Percentiles rank a stretch among this genome's conserved stretches.
Conservation (phyloP, 2,329 filamentous ascomycete genomes). For the Calonectria pseudoreteaudii region DNA sequence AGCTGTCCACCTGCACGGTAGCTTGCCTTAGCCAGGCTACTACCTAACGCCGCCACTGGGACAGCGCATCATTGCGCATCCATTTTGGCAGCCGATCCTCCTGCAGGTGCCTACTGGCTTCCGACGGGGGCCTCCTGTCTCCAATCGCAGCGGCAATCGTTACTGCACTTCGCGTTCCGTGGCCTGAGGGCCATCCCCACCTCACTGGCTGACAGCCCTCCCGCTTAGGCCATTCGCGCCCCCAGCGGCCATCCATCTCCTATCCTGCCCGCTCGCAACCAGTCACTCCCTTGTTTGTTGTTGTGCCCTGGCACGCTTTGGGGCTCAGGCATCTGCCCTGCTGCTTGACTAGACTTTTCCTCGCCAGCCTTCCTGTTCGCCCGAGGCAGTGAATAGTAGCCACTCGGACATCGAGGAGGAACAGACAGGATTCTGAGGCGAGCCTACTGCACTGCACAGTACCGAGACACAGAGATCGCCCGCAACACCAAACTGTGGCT, state of each 20-base stretch:
- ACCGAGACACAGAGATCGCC: conserved; percentile 10
- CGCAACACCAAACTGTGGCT: conserved; percentile 11
- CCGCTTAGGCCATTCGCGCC: conserved; percentile 27
- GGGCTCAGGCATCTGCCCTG: conserved; percentile 21
- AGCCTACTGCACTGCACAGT: conserved; percentile 7
- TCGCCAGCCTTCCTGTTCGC: conserved; percentile 1
- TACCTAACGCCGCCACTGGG: conserved; percentile 24
- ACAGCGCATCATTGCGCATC: conserved; percentile 26
- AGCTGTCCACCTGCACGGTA: conserved; percentile 18
- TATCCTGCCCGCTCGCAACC: conserved; percentile 34
- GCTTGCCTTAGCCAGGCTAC: conserved; percentile 24
- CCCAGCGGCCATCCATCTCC: conserved; percentile 22
- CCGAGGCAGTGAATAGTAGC: not conserved
- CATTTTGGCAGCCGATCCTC: conserved; percentile 26
- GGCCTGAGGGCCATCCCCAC: conserved; percentile 39
- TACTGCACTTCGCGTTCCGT: conserved; percentile 27
- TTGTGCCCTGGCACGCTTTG: conserved; percentile 19
- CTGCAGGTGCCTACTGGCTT: conserved; percentile 32
- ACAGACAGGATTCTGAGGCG: not conserved
- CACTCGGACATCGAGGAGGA: conserved; percentile 7
- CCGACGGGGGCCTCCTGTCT: conserved; percentile 29
- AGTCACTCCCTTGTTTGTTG: conserved; percentile 21
- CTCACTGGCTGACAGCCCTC: conserved; percentile 29
- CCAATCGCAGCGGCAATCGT: conserved; percentile 36
- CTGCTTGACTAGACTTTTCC: conserved; percentile 8